These are phyloP conservation scores for Saccharomycopsis selenospora DNA, from an alignment of 805 yeast genomes.

Conservation along the genomic window DNA sequence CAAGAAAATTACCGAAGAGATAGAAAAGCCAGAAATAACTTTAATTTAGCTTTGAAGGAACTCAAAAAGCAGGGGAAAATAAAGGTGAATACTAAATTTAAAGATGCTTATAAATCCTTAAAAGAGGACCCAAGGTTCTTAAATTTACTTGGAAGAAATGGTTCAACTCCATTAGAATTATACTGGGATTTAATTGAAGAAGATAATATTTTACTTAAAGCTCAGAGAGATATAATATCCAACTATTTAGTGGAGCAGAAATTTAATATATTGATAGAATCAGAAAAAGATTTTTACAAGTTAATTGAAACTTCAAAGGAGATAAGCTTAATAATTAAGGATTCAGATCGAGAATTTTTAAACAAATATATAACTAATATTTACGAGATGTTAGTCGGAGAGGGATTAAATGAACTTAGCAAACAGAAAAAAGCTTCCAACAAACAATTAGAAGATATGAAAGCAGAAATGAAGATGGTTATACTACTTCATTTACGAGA, in stretches of 20 bases:
- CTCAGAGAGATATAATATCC: slow-evolving; percentile 53
- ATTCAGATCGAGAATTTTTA: slow-evolving; percentile 22
- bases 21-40: slow-evolving; percentile 58
- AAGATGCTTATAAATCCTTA: slow-evolving; percentile 42
- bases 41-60: slow-evolving; percentile 39
- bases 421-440: slow-evolving; percentile 23
- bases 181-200: slow-evolving; percentile 70
- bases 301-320: slow-evolving; percentile 21
- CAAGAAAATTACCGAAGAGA: slow-evolving; percentile 46
- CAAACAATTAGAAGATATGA: slow-evolving; percentile 22
- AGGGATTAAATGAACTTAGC: slow-evolving; percentile 23
- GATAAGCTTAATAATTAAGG: slow-evolving; percentile 19
- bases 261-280: slow-evolving; percentile 10
- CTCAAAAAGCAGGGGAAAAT: slow-evolving; percentile 31
- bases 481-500: slow-evolving; percentile 19
- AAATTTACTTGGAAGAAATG: slow-evolving; percentile 62
- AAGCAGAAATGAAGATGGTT: slow-evolving; percentile 22
- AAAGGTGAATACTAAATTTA: slow-evolving; percentile 51
- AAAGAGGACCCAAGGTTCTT: slow-evolving; percentile 51
- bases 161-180: slow-evolving; percentile 70
- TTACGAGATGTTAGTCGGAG: slow-evolving; percentile 26
- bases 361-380: slow-evolving; percentile 27
- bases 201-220: slow-evolving; percentile 46
- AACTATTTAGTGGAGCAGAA: slow-evolving; percentile 36
- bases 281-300: slow-evolving; percentile 12